Evolutionary conservation across 805 yeast genomes (phyloP), one percentile per base, ranked within the genome.

Genomic region (Wickerhamiella bombiphila): DNA sequence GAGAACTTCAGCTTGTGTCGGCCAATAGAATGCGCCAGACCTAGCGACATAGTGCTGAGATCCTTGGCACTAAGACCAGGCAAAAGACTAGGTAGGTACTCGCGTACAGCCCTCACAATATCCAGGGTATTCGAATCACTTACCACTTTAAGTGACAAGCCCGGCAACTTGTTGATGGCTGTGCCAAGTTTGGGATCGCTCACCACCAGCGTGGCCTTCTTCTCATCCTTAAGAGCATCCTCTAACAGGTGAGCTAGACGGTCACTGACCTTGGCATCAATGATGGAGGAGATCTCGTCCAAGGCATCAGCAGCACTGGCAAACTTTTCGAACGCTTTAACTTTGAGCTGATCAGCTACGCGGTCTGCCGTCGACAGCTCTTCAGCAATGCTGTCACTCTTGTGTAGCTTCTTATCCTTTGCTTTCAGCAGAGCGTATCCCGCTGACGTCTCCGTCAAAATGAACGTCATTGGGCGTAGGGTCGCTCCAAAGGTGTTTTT

Each of bases 341-440:
- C 74, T 65, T 91, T 91, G 65, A 88, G 83, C 57, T 82, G 93
- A 50, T 80, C 70, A 40, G 85, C 70, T 43, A 86, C 94, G 61
- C 81, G 80, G 47, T 79, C 93, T 35, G 93, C 74, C 36, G 81
- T 62, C 61, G 80, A 69, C 54, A 86, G 69, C 59, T 85, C 94
- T 46, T 76, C 70, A 48, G 80, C 63, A 50, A 86, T 65, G 42
- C 74, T 59, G 39, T 79, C 60, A 19, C 91, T 76, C 67, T 86
- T 88, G 72, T 88, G 78, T 54, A 91, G 78, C 70, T 88, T 88
- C 70, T 91, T 91, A 70, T 91, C 97, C 47, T 94, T 78, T 41
- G 96, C 94, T 68, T 91, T 91, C 59, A 91, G 74, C 58, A 91
- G 72, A 58, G 98, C 98, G 62, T 91, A 91, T 58, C 98, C 98